Conservation (phyloP, 2,329 filamentous ascomycete species). For the Ophiostoma sp. region DNA sequence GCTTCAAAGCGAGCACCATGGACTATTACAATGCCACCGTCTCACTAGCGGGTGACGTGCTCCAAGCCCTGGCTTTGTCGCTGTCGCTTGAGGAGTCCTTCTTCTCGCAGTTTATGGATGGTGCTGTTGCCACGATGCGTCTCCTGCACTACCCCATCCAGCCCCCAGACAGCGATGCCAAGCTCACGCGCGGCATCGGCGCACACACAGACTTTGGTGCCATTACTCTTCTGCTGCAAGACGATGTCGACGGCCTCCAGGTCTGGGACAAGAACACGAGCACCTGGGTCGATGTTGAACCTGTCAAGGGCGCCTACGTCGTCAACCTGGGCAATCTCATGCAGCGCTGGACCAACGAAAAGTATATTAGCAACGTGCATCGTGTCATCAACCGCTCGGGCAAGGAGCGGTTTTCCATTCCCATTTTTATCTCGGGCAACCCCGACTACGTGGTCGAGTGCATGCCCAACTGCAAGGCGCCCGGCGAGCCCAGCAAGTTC, state of each 20-base stretch:
- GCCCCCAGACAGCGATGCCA: slow-evolving; percentile 28
- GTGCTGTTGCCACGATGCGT: slow-evolving; percentile 19
- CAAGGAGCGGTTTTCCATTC: slow-evolving; percentile 52
- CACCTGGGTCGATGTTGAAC: slow-evolving; percentile 48
- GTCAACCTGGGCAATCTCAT: slow-evolving; percentile 53
- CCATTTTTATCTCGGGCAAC: slow-evolving; percentile 54
- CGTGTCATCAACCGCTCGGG: slow-evolving; percentile 50
- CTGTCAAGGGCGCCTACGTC: slow-evolving; percentile 47
- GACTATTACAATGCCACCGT: slow-evolving; percentile 25
- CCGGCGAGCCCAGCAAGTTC: slow-evolving; percentile 37
- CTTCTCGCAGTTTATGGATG: slow-evolving; percentile 35
- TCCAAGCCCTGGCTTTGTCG: slow-evolving; percentile 41
- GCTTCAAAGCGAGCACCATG: slow-evolving; percentile 8
- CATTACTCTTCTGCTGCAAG: slow-evolving; percentile 55
- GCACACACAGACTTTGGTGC: slow-evolving; percentile 57
- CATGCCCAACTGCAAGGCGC: slow-evolving; percentile 39
- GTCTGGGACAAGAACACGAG: slow-evolving; percentile 47
- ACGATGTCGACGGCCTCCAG: slow-evolving; percentile 50
- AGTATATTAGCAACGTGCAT: slow-evolving; percentile 56
- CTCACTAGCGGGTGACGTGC: slow-evolving; percentile 14
- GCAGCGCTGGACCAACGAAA: slow-evolving; percentile 53
- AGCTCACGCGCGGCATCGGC: slow-evolving; percentile 39
- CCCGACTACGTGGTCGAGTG: slow-evolving; percentile 36
- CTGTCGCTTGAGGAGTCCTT: slow-evolving; percentile 44
- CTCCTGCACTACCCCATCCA: slow-evolving; percentile 40